Base-by-base conservation (phyloP, 805 yeast species). In the Saccharomycopsis fermentans region DNA sequence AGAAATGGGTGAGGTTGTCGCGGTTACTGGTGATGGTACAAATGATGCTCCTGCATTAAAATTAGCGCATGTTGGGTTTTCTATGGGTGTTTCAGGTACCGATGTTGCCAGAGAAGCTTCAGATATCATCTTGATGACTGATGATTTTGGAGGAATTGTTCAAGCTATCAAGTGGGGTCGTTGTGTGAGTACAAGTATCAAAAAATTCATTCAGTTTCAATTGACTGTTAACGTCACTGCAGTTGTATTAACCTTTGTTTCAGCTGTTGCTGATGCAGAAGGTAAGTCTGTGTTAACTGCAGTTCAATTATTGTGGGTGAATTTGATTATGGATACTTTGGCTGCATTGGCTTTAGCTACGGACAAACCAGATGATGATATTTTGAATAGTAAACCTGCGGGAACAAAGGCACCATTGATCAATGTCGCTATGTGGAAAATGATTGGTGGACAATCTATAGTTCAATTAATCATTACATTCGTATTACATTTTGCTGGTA, bases 1-100 rank as follows among this genome's bases (percentile, higher is more conserved):
- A 66, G 75, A 78, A 39, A 77, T 83, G 68, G 96, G 95, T 26
- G 97, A 94, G 68, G 96, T 92, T 37, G 99, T 94, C 55, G 99
- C 99, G 1, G 98, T 92, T 37, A 94, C 99, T 40, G 99, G 99
- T 69, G 99, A 94, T 71, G 99, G 99, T 72, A 92, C 98, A 8
- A 94, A 94, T 70, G 99, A 94, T 77, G 99, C 98, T 0, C 97
- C 97, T 16, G 98, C 99, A 2, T 79, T 94, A 68, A 90, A 92
- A 68, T 77, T 91, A 60, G 99, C 99, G 0, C 98, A 94, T 73
- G 96, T 94, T 59, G 99, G 99, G 1, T 92, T 94, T 69, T 88
- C 98, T 2, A 94, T 94, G 99, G 99, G 99, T 64, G 89, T 91
- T 61, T 80, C 96, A 8, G 99, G 99, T 64, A 94, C 99, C 1